A percentile compares a stretch with the other conserved stretches of the same genome.
Evolutionary conservation across 805 yeast species (phyloP).

Genomic region (Henningerozyma blattae): DNA sequence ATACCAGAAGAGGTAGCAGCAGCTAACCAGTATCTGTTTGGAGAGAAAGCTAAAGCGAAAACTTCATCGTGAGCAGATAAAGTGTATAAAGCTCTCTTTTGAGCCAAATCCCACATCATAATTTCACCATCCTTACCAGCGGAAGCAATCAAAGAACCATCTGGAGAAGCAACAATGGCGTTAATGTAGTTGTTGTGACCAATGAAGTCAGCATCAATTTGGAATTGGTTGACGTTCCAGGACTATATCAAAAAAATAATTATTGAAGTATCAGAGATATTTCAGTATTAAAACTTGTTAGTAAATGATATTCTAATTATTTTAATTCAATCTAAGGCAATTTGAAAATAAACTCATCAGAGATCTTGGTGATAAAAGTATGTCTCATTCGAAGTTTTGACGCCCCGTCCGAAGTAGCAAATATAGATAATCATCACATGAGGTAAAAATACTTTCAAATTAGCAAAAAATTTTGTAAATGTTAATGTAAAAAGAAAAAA

Average conservation of each 20-base stretch:
- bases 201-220: conserved; percentile 86
- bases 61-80: conserved; percentile 93
- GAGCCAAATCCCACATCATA: conserved; percentile 94
- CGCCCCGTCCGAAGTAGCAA: conserved; percentile 97
- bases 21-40: conserved; percentile 99
- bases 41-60: conserved; percentile 98
- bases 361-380: conserved; percentile 94
- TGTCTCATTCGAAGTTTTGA: conserved; percentile 84
- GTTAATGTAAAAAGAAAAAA: conserved; percentile 4
- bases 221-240: conserved; percentile 83
- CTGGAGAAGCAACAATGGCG: conserved; percentile 96
- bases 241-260: conserved; percentile 39
- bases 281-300: conserved; percentile 33
- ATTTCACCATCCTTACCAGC: conserved; percentile 99
- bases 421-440: conserved; percentile 73
- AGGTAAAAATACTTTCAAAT: conserved; percentile 2
- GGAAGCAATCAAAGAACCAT: conserved; percentile 97
- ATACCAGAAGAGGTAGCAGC: conserved; percentile 98
- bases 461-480: neutral
- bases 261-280: conserved; percentile 1
- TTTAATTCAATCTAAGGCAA: neutral
- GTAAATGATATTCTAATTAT: conserved; percentile 21
- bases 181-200: conserved; percentile 99
- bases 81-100: conserved; percentile 80
- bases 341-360: conserved; percentile 42